These are phyloP conservation scores for Nicotiana tomentosiformis DNA, from an alignment of 257 asterid genomes.

Conservation along the genomic window DNA sequence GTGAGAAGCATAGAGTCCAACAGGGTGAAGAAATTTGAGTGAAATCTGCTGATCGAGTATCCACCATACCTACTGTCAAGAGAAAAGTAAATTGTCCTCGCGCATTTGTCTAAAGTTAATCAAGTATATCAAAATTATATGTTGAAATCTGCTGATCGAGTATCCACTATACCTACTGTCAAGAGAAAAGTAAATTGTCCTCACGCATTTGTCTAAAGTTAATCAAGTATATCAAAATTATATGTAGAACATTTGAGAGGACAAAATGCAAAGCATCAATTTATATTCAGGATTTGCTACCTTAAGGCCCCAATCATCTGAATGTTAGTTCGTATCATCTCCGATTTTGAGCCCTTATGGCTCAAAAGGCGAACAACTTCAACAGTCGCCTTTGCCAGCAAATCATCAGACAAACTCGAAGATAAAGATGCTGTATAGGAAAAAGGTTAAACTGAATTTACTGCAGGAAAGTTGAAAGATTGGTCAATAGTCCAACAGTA, in stretches of 20 bases:
- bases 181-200: not conserved
- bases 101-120: not conserved
- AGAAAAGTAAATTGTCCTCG: not conserved
- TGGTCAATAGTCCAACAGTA: not conserved
- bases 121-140: not conserved
- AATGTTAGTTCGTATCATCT: constrained; percentile 85
- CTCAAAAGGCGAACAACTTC: constrained; percentile 71
- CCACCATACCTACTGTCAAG: not conserved
- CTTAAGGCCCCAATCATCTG: constrained; percentile 99
- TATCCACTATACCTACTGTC: not conserved
- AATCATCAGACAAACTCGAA: constrained; percentile 96
- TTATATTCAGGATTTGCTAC: constrained; percentile 26
- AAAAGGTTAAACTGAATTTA: constrained; percentile 7
- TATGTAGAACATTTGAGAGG: not conserved
- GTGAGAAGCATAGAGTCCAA: not conserved
- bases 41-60: not conserved
- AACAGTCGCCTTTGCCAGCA: constrained; percentile 81
- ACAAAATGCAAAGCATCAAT: constrained; percentile 6
- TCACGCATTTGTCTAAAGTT: not conserved
- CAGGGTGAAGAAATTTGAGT: not conserved
- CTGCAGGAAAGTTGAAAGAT: not conserved
- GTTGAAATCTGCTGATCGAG: too few species aligned
- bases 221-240: not conserved
- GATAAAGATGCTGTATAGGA: constrained; percentile 76
- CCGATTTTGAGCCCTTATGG: constrained; percentile 62